Conservation (phyloP, 2,329 filamentous ascomycete species). For the Pyrenophora graminea region DNA sequence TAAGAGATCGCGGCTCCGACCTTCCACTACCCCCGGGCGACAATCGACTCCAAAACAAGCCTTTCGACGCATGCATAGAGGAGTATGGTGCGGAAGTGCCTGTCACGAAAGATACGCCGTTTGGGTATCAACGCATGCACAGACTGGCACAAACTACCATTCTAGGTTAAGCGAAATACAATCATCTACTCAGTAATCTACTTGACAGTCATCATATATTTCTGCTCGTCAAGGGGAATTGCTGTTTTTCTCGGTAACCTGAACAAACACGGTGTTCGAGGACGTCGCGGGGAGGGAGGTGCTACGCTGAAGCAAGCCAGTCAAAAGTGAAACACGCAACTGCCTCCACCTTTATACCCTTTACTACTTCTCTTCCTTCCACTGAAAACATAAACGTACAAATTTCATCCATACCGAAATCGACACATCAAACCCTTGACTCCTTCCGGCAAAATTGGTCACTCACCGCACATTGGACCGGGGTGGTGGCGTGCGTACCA, state of each 20-base stretch:
- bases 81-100: slow-evolving; percentile 30
- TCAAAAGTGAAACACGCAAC: background rate
- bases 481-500: background rate
- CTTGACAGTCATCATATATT: too few relatives aligned
- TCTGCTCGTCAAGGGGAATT: too few relatives aligned
- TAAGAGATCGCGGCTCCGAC: slow-evolving; percentile 51
- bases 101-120: slow-evolving; percentile 13
- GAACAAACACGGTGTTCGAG: too few relatives aligned
- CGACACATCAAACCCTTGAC: background rate
- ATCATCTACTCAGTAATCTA: too few relatives aligned
- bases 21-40: slow-evolving; percentile 33
- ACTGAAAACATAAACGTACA: too few relatives aligned
- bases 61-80: slow-evolving; percentile 48
- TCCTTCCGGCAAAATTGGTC: background rate
- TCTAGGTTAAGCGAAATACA: background rate
- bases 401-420: too few relatives aligned
- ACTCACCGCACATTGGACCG: slow-evolving; percentile 1
- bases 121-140: slow-evolving; percentile 32
- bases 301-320: background rate
- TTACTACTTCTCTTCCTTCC: too few relatives aligned
- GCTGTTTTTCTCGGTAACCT: too few relatives aligned
- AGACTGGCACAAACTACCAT: slow-evolving; percentile 30
- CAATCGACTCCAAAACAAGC: slow-evolving; percentile 42
- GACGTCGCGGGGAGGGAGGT: too few relatives aligned
- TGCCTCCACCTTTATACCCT: too few relatives aligned